phyloP scores from a whole-genome alignment of 1,139 yeast species.

The Yamadazyma trypodendri region DNA sequence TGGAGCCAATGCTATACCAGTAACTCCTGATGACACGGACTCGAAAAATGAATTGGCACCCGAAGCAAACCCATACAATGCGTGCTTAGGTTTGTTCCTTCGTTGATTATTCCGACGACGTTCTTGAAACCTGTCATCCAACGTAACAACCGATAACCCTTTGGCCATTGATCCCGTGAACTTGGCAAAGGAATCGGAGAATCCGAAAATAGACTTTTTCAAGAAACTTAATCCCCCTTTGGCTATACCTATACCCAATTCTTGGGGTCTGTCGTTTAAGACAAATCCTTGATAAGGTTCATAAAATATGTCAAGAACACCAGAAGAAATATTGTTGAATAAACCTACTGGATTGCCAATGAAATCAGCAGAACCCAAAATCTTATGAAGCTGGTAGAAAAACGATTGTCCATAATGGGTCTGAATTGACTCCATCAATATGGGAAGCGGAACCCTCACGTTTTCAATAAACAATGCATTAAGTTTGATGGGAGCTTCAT shows the following conservation, averaged over 20 bases:
- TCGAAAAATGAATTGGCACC: conserved; percentile 92
- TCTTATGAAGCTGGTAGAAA: conserved; percentile 87
- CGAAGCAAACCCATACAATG: conserved; percentile 78
- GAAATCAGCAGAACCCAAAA: conserved; percentile 94
- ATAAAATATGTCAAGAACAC: conserved; percentile 93
- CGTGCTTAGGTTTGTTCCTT: conserved; percentile 81
- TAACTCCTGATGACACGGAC: conserved; percentile 81
- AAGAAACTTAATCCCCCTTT: conserved; percentile 94
- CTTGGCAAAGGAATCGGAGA: conserved; percentile 90
- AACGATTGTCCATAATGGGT: conserved; percentile 93
- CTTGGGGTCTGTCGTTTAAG: conserved; percentile 93
- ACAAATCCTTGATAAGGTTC: conserved; percentile 97
- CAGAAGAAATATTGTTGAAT: conserved; percentile 89
- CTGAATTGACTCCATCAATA: conserved; percentile 65
- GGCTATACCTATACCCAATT: conserved; percentile 90
- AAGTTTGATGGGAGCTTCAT: conserved; percentile 91
- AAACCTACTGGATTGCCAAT: conserved; percentile 97
- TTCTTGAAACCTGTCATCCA: conserved; percentile 84
- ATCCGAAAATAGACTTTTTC: conserved; percentile 91
- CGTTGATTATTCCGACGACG: conserved; percentile 71
- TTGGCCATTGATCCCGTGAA: conserved; percentile 93
- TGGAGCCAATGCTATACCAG: conserved; percentile 91
- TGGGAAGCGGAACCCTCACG: conserved; percentile 79
- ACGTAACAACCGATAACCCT: conserved; percentile 86
- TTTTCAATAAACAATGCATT: conserved; percentile 88